Conservation (phyloP, 2,329 filamentous ascomycete genomes). For the Knufia fluminis region DNA sequence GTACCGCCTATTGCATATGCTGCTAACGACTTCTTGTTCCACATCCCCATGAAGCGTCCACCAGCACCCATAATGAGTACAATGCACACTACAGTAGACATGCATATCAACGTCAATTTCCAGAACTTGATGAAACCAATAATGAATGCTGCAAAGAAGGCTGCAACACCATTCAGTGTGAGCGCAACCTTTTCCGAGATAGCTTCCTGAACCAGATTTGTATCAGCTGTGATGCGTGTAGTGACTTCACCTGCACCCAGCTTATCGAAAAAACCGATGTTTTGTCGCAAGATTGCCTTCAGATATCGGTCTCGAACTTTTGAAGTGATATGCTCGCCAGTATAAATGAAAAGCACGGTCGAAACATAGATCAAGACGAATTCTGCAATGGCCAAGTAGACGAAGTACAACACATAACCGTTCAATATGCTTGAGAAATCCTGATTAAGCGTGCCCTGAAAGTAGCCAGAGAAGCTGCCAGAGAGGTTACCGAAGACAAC, state of each 20-base stretch:
- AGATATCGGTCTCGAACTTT: constrained; percentile 80
- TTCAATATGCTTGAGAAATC: constrained; percentile 53
- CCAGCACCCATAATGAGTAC: constrained; percentile 66
- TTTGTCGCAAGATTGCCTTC: constrained; percentile 72
- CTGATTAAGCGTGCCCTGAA: constrained; percentile 39
- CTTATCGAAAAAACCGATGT: constrained; percentile 89
- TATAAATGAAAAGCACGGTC: constrained; percentile 85
- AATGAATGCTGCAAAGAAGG: constrained; percentile 79
- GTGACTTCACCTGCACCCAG: constrained; percentile 88
- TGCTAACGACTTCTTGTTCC: constrained; percentile 65
- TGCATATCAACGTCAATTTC: constrained; percentile 83
- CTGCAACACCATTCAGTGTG: constrained; percentile 65
- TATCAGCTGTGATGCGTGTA: constrained; percentile 87
- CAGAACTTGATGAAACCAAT: constrained; percentile 88
- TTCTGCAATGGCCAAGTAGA: constrained; percentile 74
- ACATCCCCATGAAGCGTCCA: constrained; percentile 68
- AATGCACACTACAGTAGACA: constrained; percentile 71
- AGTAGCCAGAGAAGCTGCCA: constrained; percentile 59
- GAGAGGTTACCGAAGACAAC: constrained; percentile 68
- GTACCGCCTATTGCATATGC: constrained; percentile 78
- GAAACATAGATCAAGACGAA: constrained; percentile 69
- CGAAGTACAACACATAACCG: constrained; percentile 66
- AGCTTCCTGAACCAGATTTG: constrained; percentile 85
- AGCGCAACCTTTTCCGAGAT: constrained; percentile 83
- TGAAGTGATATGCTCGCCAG: constrained; percentile 66